These are phyloP conservation scores for Monascus ruber DNA, from an alignment of 2,329 filamentous ascomycete genomes.

Conservation along the genomic window DNA sequence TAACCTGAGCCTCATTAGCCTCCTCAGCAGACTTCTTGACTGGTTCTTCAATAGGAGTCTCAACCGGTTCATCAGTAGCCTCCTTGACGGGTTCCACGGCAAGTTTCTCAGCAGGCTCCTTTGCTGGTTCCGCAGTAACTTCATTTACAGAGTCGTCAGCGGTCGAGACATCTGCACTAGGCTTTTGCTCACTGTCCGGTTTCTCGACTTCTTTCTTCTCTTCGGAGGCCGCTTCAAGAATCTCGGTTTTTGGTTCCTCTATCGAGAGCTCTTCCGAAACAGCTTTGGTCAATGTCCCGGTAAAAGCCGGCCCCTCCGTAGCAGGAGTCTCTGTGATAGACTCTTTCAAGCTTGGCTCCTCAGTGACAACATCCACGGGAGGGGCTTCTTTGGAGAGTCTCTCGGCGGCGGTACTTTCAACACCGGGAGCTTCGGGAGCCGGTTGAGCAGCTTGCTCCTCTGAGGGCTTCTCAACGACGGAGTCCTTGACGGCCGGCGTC, in stretches of 20 bases:
- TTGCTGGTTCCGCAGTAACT: not conserved
- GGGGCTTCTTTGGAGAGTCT: not conserved
- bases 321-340: not conserved
- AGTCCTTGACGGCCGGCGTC: too few species aligned
- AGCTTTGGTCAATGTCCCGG: not conserved
- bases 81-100: not conserved
- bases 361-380: not conserved
- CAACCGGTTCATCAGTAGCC: not conserved
- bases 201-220: too few species aligned
- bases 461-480: too few species aligned
- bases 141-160: not conserved
- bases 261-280: not conserved
- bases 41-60: not conserved
- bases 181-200: too few species aligned
- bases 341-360: conserved; percentile 1
- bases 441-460: too few species aligned
- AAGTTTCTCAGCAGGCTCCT: not conserved
- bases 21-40: not conserved
- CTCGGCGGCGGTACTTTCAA: too few species aligned
- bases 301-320: not conserved
- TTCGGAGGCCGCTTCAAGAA: too few species aligned
- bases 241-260: too few species aligned
- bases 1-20: not conserved
- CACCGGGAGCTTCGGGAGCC: too few species aligned
- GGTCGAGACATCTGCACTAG: too few species aligned